A percentile compares a stretch with the other conserved stretches of the same genome.
These are phyloP conservation scores for Baudoinia panamericana DNA, from an alignment of 495 filamentous ascomycete species.

Conservation along the genomic window DNA sequence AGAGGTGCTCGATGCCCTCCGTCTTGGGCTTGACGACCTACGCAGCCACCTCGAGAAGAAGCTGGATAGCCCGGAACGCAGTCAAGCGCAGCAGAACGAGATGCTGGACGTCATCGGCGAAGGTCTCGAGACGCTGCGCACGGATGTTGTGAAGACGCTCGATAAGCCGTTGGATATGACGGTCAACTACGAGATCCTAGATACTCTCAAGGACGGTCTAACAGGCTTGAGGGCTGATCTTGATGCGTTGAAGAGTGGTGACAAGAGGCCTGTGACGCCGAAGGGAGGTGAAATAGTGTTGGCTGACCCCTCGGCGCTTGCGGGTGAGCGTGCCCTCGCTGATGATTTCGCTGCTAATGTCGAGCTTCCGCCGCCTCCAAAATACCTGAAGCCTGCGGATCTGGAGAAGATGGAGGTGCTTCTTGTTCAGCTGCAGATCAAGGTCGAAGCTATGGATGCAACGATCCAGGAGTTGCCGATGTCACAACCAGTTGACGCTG, in stretches of 20 bases:
- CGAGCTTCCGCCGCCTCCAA: constrained; percentile 42
- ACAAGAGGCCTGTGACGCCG: constrained; percentile 12
- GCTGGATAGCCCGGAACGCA: constrained; percentile 43
- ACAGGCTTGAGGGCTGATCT: constrained; percentile 61
- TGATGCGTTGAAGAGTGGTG: constrained; percentile 52
- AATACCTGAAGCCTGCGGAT: constrained; percentile 46
- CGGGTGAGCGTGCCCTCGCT: constrained; percentile 4
- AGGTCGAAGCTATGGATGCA: constrained; percentile 67
- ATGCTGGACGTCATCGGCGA: constrained; percentile 74
- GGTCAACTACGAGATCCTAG: constrained; percentile 70
- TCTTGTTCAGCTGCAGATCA: constrained; percentile 67
- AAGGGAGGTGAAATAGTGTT: constrained; percentile 31
- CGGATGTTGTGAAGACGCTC: constrained; percentile 61
- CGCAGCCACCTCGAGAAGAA: constrained; percentile 50
- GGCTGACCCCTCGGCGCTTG: constrained; percentile 24
- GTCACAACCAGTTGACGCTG: constrained; percentile 7
- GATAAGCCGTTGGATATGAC: constrained; percentile 71
- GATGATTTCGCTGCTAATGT: constrained; percentile 38
- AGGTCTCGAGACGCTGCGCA: constrained; percentile 57
- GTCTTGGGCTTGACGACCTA: constrained; percentile 54
- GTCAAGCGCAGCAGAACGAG: constrained; percentile 50
- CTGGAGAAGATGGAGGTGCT: constrained; percentile 72
- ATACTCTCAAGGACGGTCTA: constrained; percentile 69
- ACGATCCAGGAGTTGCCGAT: constrained; percentile 30
- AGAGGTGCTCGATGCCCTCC: constrained; percentile 42